Percentiles rank a stretch among this genome's conserved stretches.
Conservation (phyloP, 345 rosid species). For the Turnera subulata region DNA sequence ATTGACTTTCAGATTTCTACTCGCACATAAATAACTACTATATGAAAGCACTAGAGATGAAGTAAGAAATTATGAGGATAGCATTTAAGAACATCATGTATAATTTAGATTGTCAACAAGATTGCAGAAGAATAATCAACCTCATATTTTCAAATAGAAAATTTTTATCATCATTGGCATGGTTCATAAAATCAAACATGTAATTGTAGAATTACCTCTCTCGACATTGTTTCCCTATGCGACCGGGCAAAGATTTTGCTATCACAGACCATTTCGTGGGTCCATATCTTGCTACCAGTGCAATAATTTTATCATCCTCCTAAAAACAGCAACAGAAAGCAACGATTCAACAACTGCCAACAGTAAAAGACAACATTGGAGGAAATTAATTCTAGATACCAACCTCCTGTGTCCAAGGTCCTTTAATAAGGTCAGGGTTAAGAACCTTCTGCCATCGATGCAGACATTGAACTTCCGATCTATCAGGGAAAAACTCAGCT, state of each 20-base stretch:
- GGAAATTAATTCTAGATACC: background rate
- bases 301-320: constrained; percentile 92
- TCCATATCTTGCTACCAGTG: constrained; percentile 68
- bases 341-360: constrained; percentile 7
- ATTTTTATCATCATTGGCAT: background rate
- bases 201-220: constrained; percentile 58
- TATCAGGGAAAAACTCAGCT: constrained; percentile 77
- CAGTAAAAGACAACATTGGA: constrained; percentile 14
- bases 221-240: constrained; percentile 97
- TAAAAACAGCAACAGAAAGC: constrained; percentile 22
- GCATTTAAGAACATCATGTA: too few relatives aligned
- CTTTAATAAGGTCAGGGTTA: constrained; percentile 91
- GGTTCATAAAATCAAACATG: background rate
- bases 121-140: background rate
- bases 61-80: background rate
- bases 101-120: too few relatives aligned
- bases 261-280: constrained; percentile 95
- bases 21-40: background rate
- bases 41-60: background rate
- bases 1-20: background rate
- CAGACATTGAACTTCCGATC: constrained; percentile 97
- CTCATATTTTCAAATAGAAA: too few relatives aligned
- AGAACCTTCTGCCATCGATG: constrained; percentile 99
- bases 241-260: constrained; percentile 86
- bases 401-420: constrained; percentile 99